Base-by-base conservation (phyloP, 2,329 filamentous ascomycete genomes). In the Neonectria sp. region DNA sequence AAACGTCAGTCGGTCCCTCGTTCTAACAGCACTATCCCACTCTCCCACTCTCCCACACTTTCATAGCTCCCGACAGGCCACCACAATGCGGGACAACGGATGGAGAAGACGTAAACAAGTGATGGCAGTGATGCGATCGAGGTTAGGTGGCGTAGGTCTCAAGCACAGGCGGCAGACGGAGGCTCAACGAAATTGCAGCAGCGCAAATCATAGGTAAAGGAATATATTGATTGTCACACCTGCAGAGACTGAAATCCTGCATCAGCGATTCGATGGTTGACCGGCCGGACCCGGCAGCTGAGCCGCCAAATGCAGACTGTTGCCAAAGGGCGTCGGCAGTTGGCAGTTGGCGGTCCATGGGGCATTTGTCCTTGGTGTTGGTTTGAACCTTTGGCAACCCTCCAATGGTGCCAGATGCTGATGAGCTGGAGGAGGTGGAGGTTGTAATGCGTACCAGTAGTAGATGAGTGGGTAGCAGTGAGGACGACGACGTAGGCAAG, bases 31-130 rank as follows among this genome's bases (percentile, higher is more conserved):
- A 21, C 43, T 37, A 48, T 68, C 49, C 55, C 60, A 51, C 48
- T 33, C 49, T 56, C 49, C 55, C 59, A 51, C 48, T 35, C 55
- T 56, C 48, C 60, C 59, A 51, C 46, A 35, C 55, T 57, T 55
- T 51, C 51, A 53, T 29, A 55, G 21, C 46, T 58, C 57, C 56
- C 55, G 49, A 58, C 57, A 68, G 64, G 61, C 60, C 60, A 60
- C 60, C 60, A 60, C 56, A 55, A 56, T 58, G 61, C 61, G 56
- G 60, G 65, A 68, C 29, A 53, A 65, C 51, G 57, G 52, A 65
- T 46, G 35, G 29, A 33, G 53, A 25, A 7, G 29, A n/a, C 8
- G 43, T 27, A 43, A 49, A 49, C 25, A 33, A 27, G 37, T 43
- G 40, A 60, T 52, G 31, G 52, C 45, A 45, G 51, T 33, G 43